Conservation (phyloP, 179 eudicot species). For the Beta lomatogona region DNA sequence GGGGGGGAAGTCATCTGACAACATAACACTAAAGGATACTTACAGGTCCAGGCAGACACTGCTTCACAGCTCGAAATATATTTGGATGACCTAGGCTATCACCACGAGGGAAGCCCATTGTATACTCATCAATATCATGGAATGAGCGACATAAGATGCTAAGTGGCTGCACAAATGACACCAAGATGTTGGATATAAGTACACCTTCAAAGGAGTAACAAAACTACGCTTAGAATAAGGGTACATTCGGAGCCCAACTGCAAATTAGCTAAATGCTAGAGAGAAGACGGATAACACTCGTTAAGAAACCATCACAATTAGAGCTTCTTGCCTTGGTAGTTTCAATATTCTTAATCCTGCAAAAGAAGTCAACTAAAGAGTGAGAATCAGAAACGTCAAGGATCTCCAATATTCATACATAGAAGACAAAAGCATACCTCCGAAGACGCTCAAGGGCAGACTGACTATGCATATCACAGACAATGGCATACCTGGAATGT, state of each 20-base stretch:
- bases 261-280: neutral
- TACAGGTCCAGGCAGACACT: constrained; percentile 93
- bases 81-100: constrained; percentile 64
- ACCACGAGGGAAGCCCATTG: constrained; percentile 86
- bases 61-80: constrained; percentile 80
- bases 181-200: neutral
- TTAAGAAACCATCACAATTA: constrained; percentile 12
- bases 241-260: neutral
- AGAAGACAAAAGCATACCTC: constrained; percentile 48
- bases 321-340: constrained; percentile 62
- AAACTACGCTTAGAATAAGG: neutral
- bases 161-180: constrained; percentile 67
- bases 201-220: neutral
- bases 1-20: neutral
- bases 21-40: constrained; percentile 24
- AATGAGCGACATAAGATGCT: constrained; percentile 79
- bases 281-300: neutral
- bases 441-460: constrained; percentile 84
- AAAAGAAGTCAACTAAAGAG: constrained; percentile 29
- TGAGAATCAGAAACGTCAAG: neutral
- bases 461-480: constrained; percentile 66
- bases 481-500: constrained; percentile 74
- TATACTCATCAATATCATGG: constrained; percentile 78
- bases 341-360: constrained; percentile 74
- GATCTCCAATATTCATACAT: neutral